Evolutionary conservation across 306 rosid genomes (phyloP), one percentile per base, ranked within the genome.

Genomic region (Prinsepia uniflora): DNA sequence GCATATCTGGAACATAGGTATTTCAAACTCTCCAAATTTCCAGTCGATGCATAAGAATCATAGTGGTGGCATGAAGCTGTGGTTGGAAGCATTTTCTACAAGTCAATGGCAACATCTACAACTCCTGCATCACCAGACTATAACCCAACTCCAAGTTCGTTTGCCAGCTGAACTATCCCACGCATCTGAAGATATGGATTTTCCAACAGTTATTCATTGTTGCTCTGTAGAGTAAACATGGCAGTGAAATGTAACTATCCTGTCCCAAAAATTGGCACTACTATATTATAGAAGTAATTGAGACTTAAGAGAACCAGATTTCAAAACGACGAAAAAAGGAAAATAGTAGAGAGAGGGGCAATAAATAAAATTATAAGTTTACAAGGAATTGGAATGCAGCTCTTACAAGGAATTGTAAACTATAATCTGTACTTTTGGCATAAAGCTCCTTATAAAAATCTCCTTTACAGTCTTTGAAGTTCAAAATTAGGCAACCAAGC

Each of bases 171-270:
- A 82, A 95, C 79, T 81, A 95, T 95, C 81, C 99, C 99, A 58
- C 99, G 89, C 97, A 91, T 95, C 79, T 95, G 99, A 79, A 95
- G 99, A 86, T 95, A 95, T 43, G 99, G 99, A 82, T 95, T 95
- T 81, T 95, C 99, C 84, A 95, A 86, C 76, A 95, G 86, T 82
- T 91, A 89, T 81, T 95, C 99, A 63, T 95, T 95, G 88, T 95
- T 91, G 84, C 97, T 89, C 99, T 95, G 85, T 66, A 72, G 56
- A 69, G 62, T 63, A 80, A 82, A 55, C 50, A 79, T 36, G 40
- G 47, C 62, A 75, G 79, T 34, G 70, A 67, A 60, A 68, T 71
- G 64, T 54, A 8, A 69, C 34, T 13, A 69, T 44, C 46, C 53
- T 7, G 14, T 64, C 53, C 43, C 52, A 14, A 44, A 44, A 56